These are phyloP conservation scores for Fragilariopsis cylindrus DNA, from an alignment of 108 stramenopile genomes.

Conservation along the genomic window DNA sequence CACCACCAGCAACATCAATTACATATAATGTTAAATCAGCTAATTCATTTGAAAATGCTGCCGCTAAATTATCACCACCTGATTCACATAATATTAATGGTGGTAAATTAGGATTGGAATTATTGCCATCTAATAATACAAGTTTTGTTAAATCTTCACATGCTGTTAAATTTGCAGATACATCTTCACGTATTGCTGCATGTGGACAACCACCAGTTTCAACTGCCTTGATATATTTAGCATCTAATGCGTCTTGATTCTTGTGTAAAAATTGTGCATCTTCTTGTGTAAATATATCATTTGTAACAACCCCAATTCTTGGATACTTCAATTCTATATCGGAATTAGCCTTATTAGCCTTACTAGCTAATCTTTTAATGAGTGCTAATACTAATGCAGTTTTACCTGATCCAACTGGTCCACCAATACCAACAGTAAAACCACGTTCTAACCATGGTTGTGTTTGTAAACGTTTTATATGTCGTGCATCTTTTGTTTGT, in stretches of 20 bases:
- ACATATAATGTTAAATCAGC: constrained; percentile 98
- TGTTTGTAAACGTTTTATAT: constrained; percentile 20
- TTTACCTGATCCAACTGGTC: constrained; percentile 90
- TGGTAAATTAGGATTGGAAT: background rate
- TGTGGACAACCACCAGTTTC: constrained; percentile 99
- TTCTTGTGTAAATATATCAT: constrained; percentile 99
- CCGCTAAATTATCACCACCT: constrained; percentile 98
- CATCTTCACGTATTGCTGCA: constrained; percentile 96
- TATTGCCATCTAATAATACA: background rate
- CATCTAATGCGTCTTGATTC: constrained; percentile 70
- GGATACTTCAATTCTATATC: background rate
- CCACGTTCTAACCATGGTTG: constrained; percentile 57
- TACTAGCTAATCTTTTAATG: constrained; percentile 57
- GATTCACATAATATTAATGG: constrained; percentile 92
- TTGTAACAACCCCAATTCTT: constrained; percentile 85
- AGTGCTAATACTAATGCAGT: constrained; percentile 86
- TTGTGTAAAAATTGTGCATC: constrained; percentile 94
- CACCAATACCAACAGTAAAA: constrained; percentile 94
- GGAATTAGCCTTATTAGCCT: background rate
- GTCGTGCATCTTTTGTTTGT: background rate
- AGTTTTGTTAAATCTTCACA: constrained; percentile 85
- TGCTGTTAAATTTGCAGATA: constrained; percentile 92
- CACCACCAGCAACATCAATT: constrained; percentile 98
- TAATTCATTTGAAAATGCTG: constrained; percentile 93
- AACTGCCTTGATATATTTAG: constrained; percentile 84